phyloP scores from a whole-genome alignment of 768 basidiomycete species.

The Lactarius hatsudake region DNA sequence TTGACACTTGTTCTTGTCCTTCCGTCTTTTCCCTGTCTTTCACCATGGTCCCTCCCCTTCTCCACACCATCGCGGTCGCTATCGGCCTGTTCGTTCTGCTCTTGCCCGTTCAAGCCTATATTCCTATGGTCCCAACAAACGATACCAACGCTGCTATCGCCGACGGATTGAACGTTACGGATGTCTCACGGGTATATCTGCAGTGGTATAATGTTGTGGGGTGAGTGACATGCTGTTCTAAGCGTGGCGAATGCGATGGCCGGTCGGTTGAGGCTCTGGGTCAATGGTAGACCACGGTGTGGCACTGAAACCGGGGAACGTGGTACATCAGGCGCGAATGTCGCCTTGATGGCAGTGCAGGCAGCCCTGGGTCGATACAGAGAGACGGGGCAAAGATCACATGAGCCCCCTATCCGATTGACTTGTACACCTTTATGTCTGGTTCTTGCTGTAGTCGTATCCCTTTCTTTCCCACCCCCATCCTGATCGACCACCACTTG shows the following conservation, averaged over 20 bases:
- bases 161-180: slow-evolving; percentile 50
- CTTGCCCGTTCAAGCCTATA: slow-evolving; percentile 45
- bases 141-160: slow-evolving; percentile 45
- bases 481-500: background rate
- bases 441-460: background rate
- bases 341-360: background rate
- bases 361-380: background rate
- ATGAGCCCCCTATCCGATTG: background rate
- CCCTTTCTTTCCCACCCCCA: background rate
- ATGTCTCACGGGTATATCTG: slow-evolving; percentile 55
- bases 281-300: background rate
- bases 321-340: background rate
- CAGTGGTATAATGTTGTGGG: slow-evolving; percentile 56
- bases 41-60: slow-evolving; percentile 3
- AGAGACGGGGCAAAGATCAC: background rate
- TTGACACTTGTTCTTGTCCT: background rate
- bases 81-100: slow-evolving; percentile 13
- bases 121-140: slow-evolving; percentile 74
- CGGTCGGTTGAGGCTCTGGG: background rate
- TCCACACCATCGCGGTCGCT: background rate
- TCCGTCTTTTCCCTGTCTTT: background rate
- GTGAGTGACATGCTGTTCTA: slow-evolving; percentile 9
- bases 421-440: no score
- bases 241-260: background rate
- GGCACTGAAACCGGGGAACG: background rate